Evolutionary conservation across 441 rosid genomes (phyloP).

Genomic region (Mallotus repandus): DNA sequence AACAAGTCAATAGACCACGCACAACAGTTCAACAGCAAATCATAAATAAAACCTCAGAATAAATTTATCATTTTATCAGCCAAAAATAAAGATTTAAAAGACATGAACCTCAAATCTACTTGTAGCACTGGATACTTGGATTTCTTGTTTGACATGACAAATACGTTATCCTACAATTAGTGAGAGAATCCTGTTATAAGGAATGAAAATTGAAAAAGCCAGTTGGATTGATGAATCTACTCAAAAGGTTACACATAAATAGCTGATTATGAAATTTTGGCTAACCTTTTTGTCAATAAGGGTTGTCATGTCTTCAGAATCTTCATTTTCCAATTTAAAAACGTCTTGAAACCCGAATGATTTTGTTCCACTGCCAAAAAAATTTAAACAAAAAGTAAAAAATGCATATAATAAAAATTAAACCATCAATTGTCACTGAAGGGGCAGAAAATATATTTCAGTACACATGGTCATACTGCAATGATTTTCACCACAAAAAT

Average conservation of each 20-base stretch:
- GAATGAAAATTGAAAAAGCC: constrained; percentile 11
- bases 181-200: constrained; percentile 29
- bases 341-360: constrained; percentile 89
- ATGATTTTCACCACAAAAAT: constrained; percentile 6
- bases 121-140: constrained; percentile 97
- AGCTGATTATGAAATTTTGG: constrained; percentile 5
- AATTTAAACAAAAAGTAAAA: background rate
- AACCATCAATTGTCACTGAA: background rate
- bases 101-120: constrained; percentile 87
- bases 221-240: constrained; percentile 1
- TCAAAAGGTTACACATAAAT: constrained; percentile 7
- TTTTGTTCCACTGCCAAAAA: constrained; percentile 59
- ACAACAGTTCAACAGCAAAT: background rate
- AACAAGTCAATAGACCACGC: constrained; percentile 3
- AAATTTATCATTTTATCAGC: background rate
- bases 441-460: background rate
- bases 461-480: background rate
- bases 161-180: constrained; percentile 69
- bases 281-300: constrained; percentile 90
- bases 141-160: constrained; percentile 97
- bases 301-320: constrained; percentile 82
- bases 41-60: background rate
- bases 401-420: background rate
- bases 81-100: constrained; percentile 7
- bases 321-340: constrained; percentile 87